Evolutionary conservation across 2,329 filamentous ascomycete genomes (phyloP).

Genomic region (Lachnellula hyalina): DNA sequence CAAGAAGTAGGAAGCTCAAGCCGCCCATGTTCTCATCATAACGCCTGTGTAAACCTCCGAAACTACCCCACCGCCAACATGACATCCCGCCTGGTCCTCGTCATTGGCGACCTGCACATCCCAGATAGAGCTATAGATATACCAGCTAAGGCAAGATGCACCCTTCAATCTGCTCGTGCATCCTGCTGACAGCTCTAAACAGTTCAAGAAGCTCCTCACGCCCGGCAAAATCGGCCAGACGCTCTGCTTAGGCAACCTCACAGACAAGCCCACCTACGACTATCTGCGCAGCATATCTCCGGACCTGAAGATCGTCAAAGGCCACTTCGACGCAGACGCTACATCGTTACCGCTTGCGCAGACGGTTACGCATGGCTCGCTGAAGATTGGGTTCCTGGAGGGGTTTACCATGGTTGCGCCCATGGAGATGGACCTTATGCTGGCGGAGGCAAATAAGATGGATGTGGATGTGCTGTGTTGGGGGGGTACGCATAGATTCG

Average conservation of each 20-base stretch:
- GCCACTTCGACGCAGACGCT: conserved; percentile 62
- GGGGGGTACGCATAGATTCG: conserved; percentile 63
- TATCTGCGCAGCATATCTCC: conserved; percentile 71
- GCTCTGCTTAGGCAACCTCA: conserved; percentile 74
- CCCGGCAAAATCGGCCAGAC: conserved; percentile 80
- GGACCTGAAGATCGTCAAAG: conserved; percentile 65
- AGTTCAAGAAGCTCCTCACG: conserved; percentile 83
- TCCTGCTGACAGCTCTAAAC: conserved; percentile 14
- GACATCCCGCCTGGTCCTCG: conserved; percentile 85
- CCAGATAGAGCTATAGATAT: conserved; percentile 89
- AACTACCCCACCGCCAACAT: conserved; percentile 34
- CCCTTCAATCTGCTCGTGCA: conserved; percentile 5
- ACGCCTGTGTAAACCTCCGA: conserved; percentile 1
- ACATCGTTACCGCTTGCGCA: conserved; percentile 60
- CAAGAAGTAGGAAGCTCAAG: not conserved
- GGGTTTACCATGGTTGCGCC: conserved; percentile 61
- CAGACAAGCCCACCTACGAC: conserved; percentile 74
- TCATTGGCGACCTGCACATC: conserved; percentile 91
- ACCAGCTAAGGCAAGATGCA: conserved; percentile 66
- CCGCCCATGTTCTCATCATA: not conserved
- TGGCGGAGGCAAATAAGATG: conserved; percentile 62
- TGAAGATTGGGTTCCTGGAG: conserved; percentile 63
- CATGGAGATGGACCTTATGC: conserved; percentile 59
- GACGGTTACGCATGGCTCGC: conserved; percentile 59
- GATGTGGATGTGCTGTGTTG: conserved; percentile 66